Conservation (phyloP, 208 protist species). For the Trypanosoma avium region DNA sequence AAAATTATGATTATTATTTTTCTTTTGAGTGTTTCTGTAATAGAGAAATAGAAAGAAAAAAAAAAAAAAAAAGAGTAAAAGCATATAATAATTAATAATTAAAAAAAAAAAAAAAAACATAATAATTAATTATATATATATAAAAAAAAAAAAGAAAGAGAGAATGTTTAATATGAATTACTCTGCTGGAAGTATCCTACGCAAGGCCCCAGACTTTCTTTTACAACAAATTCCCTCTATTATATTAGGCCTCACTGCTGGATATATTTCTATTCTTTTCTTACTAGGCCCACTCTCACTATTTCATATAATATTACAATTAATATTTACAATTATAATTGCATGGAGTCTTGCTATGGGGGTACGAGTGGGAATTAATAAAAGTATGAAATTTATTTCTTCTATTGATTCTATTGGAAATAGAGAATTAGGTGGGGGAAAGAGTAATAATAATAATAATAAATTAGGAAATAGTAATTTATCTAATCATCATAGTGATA, state of each 20-base stretch:
- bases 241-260: constrained; percentile 52
- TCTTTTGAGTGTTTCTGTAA: neutral
- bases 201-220: constrained; percentile 45
- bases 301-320: constrained; percentile 36
- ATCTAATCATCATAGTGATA: neutral
- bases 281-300: constrained; percentile 47
- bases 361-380: constrained; percentile 31
- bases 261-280: constrained; percentile 50
- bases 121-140: too few relatives aligned
- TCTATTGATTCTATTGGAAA: neutral
- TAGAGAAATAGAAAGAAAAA: too few relatives aligned
- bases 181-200: constrained; percentile 20
- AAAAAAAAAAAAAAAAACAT: too few relatives aligned
- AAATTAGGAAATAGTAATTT: neutral
- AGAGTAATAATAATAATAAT: constrained; percentile 1
- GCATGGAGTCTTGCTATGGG: constrained; percentile 19
- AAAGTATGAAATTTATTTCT: too few relatives aligned
- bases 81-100: too few relatives aligned
- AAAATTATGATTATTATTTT: neutral
- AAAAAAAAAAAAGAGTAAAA: too few relatives aligned
- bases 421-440: too few relatives aligned
- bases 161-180: too few relatives aligned
- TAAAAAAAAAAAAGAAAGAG: too few relatives aligned
- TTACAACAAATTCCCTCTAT: constrained; percentile 47
- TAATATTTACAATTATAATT: constrained; percentile 27